Conservation (phyloP, 176 grass and related monocot genomes). For the Carex kokanica region DNA sequence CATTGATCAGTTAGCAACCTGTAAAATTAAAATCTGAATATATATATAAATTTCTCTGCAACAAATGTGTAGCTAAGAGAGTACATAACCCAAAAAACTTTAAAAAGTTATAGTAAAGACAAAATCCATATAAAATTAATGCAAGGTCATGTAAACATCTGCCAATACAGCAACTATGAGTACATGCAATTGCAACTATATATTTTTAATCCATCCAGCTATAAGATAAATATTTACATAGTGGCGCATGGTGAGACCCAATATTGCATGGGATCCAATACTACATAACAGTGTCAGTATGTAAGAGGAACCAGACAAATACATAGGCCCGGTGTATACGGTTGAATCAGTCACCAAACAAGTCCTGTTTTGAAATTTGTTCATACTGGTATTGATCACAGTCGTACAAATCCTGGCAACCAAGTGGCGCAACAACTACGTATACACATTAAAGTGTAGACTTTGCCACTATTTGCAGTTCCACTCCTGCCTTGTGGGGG, state of each 20-base stretch:
- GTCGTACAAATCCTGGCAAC: background rate
- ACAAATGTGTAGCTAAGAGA: background rate
- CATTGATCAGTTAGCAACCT: background rate
- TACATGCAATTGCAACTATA: no score
- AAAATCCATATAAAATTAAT: background rate
- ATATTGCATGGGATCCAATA: slow-evolving; percentile 6
- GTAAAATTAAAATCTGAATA: background rate
- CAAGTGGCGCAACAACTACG: slow-evolving; percentile 21
- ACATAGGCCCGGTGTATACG: background rate
- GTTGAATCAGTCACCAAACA: background rate
- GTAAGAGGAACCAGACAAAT: background rate
- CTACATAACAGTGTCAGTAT: no score
- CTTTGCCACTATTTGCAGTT: background rate
- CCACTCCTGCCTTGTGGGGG: slow-evolving; percentile 14
- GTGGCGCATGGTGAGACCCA: background rate
- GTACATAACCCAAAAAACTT: background rate
- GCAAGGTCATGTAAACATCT: background rate
- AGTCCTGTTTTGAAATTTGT: background rate
- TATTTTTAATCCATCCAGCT: background rate
- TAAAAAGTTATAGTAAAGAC: background rate
- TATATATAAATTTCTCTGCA: background rate
- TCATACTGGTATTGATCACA: slow-evolving; percentile 9
- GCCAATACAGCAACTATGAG: background rate
- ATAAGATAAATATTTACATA: background rate
- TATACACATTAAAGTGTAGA: background rate